phyloP scores from a whole-genome alignment of 768 basidiomycete genomes.

The Russula olivacea region DNA sequence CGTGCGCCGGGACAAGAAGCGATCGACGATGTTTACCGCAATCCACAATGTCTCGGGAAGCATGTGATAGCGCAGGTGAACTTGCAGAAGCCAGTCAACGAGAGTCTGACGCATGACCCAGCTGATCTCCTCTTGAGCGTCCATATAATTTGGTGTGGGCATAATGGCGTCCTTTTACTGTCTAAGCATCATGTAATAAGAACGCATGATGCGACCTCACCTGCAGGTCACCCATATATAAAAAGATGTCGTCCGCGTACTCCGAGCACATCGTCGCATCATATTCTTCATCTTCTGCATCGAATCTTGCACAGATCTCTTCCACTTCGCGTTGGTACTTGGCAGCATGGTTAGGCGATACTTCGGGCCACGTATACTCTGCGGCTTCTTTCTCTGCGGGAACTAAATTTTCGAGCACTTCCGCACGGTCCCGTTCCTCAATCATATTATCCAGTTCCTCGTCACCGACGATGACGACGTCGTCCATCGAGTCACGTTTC shows the following conservation, averaged over 20 bases:
- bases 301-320: conserved; percentile 54
- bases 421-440: conserved; percentile 40
- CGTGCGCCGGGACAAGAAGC: conserved; percentile 62
- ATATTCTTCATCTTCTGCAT: conserved; percentile 65
- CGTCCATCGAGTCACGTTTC: conserved; percentile 38
- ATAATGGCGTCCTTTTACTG: conserved; percentile 65
- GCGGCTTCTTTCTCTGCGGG: conserved; percentile 20
- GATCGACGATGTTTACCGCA: conserved; percentile 89
- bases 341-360: conserved; percentile 53
- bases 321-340: conserved; percentile 59
- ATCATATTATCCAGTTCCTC: conserved; percentile 63
- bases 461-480: conserved; percentile 42
- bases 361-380: conserved; percentile 59
- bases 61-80: conserved; percentile 98
- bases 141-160: conserved; percentile 93
- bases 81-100: conserved; percentile 97
- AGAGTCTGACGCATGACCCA: conserved; percentile 96
- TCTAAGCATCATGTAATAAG: conserved; percentile 25
- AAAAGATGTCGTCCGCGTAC: conserved; percentile 97
- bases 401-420: conserved; percentile 41
- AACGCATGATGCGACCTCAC: conserved; percentile 38
- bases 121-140: conserved; percentile 82
- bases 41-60: conserved; percentile 99
- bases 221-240: conserved; percentile 93
- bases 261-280: conserved; percentile 98